A percentile compares a stretch with the other conserved stretches of the same genome.
These are phyloP conservation scores for Phytophthora fragariaefolia DNA, from an alignment of 352 stramenopile species.

Conservation along the genomic window DNA sequence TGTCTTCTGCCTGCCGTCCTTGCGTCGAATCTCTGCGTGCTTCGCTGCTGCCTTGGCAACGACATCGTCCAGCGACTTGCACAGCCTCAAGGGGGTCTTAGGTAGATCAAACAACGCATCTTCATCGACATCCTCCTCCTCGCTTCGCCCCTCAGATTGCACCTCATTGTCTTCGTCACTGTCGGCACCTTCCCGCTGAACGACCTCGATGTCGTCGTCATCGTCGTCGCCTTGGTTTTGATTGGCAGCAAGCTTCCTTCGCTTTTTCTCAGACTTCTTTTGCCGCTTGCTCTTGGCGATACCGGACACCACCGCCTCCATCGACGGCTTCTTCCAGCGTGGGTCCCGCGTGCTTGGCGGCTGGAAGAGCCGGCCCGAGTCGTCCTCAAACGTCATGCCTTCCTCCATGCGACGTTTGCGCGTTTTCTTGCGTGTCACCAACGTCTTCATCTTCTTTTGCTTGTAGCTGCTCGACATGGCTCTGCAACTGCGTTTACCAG, in stretches of 20 bases:
- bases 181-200: slow-evolving; percentile 13
- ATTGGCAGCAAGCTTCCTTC: slow-evolving; percentile 45
- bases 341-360: slow-evolving; percentile 72
- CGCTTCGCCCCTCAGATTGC: slow-evolving; percentile 18
- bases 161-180: slow-evolving; percentile 27
- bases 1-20: slow-evolving; percentile 68
- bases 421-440: slow-evolving; percentile 82
- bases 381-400: slow-evolving; percentile 69
- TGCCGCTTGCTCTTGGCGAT: slow-evolving; percentile 43
- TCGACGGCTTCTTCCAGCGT: slow-evolving; percentile 75
- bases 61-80: slow-evolving; percentile 58
- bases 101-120: slow-evolving; percentile 14
- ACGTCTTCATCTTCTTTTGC: slow-evolving; percentile 86
- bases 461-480: slow-evolving; percentile 86
- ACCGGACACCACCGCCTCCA: slow-evolving; percentile 43
- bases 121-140: slow-evolving; percentile 26
- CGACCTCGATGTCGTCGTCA: slow-evolving; percentile 39
- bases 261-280: slow-evolving; percentile 40
- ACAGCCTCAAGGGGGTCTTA: slow-evolving; percentile 53
- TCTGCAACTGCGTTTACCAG: neutral
- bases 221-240: slow-evolving; percentile 25
- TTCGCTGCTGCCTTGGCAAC: slow-evolving; percentile 43
- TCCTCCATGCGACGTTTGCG: slow-evolving; percentile 72
- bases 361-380: slow-evolving; percentile 74
- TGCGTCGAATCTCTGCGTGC: slow-evolving; percentile 60